Percentiles rank a stretch among this genome's conserved stretches.
phyloP scores from a whole-genome alignment of 352 stramenopile species.

The Paralagenidium karlingii region DNA sequence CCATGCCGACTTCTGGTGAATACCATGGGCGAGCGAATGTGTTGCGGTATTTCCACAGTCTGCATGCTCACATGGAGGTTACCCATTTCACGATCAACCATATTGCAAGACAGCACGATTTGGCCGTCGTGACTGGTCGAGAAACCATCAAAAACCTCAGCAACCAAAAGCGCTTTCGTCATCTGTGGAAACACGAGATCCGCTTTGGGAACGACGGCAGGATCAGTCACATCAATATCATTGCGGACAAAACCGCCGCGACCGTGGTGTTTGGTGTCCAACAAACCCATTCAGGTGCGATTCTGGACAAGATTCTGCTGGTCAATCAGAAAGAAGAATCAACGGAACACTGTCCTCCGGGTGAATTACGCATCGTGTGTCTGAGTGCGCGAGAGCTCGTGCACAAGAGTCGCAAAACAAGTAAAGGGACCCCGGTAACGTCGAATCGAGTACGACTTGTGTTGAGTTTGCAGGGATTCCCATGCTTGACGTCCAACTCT shows the following conservation, averaged over 20 bases:
- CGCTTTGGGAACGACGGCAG: slow-evolving; percentile 66
- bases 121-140: slow-evolving; percentile 64
- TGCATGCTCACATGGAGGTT: slow-evolving; percentile 60
- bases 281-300: too few species aligned
- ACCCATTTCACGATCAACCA: slow-evolving; percentile 55
- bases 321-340: slow-evolving; percentile 49
- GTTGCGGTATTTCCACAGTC: slow-evolving; percentile 54
- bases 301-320: too few species aligned
- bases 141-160: slow-evolving; percentile 57
- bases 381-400: slow-evolving; percentile 28
- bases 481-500: slow-evolving; percentile 2
- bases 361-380: slow-evolving; percentile 71
- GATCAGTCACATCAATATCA: slow-evolving; percentile 77
- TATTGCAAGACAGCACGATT: slow-evolving; percentile 49
- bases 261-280: slow-evolving; percentile 65
- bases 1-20: slow-evolving; percentile 49
- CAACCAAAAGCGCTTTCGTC: slow-evolving; percentile 61
- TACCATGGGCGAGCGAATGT: slow-evolving; percentile 41
- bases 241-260: slow-evolving; percentile 68
- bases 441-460: neutral
- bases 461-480: slow-evolving; percentile 60
- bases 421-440: too few species aligned
- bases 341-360: slow-evolving; percentile 50
- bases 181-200: slow-evolving; percentile 76
- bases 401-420: slow-evolving; percentile 31